A percentile compares a stretch with the other conserved stretches of the same genome.
Conservation (phyloP, 108 stramenopile species). For the Asterionellopsis glacialis region DNA sequence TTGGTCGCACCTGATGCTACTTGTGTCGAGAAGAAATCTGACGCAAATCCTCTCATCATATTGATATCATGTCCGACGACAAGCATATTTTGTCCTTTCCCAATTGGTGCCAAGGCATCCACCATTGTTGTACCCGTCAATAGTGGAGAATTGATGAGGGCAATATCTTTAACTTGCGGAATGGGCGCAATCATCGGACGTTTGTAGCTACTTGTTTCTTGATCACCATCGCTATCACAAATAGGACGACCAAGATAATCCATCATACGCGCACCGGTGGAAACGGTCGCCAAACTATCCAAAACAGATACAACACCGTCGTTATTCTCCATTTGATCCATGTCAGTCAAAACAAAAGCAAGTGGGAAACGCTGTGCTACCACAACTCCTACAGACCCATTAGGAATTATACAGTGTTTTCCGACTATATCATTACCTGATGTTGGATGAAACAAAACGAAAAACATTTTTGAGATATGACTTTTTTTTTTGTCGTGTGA, state of each 20-base stretch:
- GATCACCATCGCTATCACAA: neutral
- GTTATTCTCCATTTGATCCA: constrained; percentile 1
- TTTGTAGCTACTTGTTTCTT: neutral
- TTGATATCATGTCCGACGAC: constrained; percentile 61
- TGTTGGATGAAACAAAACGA: no score
- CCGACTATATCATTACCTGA: constrained; percentile 68
- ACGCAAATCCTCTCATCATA: constrained; percentile 32
- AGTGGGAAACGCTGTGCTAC: constrained; percentile 79
- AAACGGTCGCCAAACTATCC: constrained; percentile 28
- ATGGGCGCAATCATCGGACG: constrained; percentile 78
- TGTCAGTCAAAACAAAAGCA: constrained; percentile 58
- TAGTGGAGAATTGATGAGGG: constrained; percentile 78
- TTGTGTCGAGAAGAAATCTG: constrained; percentile 35
- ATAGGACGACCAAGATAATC: constrained; percentile 42
- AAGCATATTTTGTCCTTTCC: constrained; percentile 89
- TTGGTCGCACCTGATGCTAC: constrained; percentile 20
- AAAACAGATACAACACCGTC: constrained; percentile 20
- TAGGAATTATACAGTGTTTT: constrained; percentile 40
- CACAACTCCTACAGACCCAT: constrained; percentile 48
- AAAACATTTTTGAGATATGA: no score
- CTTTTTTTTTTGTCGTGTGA: no score
- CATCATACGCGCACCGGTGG: constrained; percentile 23
- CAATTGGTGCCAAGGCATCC: constrained; percentile 83
- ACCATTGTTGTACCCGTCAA: constrained; percentile 82
- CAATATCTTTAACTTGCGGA: constrained; percentile 79